Conservation (phyloP, 2,329 filamentous ascomycete species). For the Xylaria sp. region DNA sequence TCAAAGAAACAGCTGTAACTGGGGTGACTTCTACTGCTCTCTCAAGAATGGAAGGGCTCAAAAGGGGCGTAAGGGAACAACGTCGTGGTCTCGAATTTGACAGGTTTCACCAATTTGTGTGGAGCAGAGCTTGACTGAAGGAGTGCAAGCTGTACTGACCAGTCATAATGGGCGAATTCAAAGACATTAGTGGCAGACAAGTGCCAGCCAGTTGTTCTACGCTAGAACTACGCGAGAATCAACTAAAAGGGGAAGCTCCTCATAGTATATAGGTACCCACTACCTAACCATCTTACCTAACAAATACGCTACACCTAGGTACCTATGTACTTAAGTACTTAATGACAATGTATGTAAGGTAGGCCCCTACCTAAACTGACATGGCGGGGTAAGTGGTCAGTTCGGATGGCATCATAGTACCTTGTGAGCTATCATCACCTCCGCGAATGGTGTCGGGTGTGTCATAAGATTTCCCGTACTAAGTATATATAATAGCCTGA, state of each 20-base stretch:
- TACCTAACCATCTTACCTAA: background rate
- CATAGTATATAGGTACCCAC: background rate
- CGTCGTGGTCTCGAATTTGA: constrained; percentile 49
- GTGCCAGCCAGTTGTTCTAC: constrained; percentile 30
- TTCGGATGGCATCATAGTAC: constrained; percentile 30
- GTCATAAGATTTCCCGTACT: background rate
- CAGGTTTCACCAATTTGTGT: constrained; percentile 53
- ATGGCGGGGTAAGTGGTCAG: constrained; percentile 31
- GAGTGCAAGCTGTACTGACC: background rate
- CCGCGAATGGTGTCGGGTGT: background rate
- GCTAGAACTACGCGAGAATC: constrained; percentile 5
- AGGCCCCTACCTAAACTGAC: background rate
- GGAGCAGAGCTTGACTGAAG: constrained; percentile 37
- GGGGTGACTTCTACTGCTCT: background rate
- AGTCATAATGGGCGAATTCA: constrained; percentile 2
- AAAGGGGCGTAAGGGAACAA: constrained; percentile 26
- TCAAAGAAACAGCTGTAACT: constrained; percentile 26
- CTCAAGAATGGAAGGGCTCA: constrained; percentile 11
- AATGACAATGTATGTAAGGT: no score
- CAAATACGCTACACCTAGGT: background rate
- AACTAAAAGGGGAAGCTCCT: background rate
- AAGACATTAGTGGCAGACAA: background rate
- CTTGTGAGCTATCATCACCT: background rate
- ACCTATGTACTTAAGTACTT: background rate
- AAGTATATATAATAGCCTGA: background rate